Evolutionary conservation across 2,329 filamentous ascomycete species (phyloP), one percentile per base, ranked within the genome.

Genomic region (Talaromyces islandicus): DNA sequence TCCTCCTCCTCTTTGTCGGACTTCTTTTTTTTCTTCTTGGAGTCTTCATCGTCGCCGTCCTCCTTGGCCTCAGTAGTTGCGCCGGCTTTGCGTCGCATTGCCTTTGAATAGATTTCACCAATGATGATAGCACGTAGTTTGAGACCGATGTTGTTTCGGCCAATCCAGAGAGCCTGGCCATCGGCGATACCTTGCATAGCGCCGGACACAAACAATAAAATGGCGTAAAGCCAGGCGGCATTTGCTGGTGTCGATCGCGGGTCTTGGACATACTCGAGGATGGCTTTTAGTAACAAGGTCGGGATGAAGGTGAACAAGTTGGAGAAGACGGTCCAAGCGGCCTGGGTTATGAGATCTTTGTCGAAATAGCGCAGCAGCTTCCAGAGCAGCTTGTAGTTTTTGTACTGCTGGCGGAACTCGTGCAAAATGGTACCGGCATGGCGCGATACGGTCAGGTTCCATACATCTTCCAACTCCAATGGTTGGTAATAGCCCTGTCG

Each of bases 61-160:
- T 90, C 89, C 17, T 94, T 80, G 0, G 88, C 81, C 57, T 97
- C 92, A 41, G 82, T 83, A 19, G 87, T 85, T 9, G 92, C 87
- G 24, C 91, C 88, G 19, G 92, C 93, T 75, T 96, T 96, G 67
- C 94, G 88, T 64, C 95, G 87, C 19, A 99, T 82, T 1, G 94
- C 91, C 77, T 99, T 99, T 60, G 92, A 90, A 73, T 99, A 99
- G 53, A 99, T 94, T 70, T 99, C 94, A 59, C 94, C 94, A 65
- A 99, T 91, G 63, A 99, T 92, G 70, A 99, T 94, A 56, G 94
- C 92, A 64, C 93, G 89, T 50, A 97, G 82, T 63, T 91, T 88
- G 68, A 99, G 93, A 75, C 92, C 97, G 63, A 97, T 90, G 75
- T 92, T 96, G 75, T 92, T 96, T 59, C 94, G 88, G 17, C 94